A percentile compares a stretch with the other conserved stretches of the same genome.
These are phyloP conservation scores for Claviceps humidiphila DNA, from an alignment of 2,329 filamentous ascomycete genomes.

Conservation along the genomic window DNA sequence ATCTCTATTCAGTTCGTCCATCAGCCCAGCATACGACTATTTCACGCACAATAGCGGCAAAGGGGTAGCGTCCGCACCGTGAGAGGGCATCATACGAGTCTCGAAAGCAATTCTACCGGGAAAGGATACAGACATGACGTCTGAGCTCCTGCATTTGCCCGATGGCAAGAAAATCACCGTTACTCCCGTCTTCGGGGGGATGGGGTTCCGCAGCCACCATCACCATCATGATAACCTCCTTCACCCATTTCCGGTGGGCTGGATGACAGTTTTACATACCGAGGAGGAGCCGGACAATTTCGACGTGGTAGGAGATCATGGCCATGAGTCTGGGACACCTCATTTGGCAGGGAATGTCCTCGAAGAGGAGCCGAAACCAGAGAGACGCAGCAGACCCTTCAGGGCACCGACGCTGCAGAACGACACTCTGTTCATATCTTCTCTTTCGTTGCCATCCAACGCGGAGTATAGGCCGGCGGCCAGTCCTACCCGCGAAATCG, in stretches of 20 bases:
- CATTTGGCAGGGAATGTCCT: neutral
- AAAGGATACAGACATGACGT: slow-evolving; percentile 16
- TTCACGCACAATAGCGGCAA: neutral
- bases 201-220: slow-evolving; percentile 78
- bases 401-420: slow-evolving; percentile 59
- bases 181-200: slow-evolving; percentile 77
- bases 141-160: slow-evolving; percentile 54
- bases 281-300: slow-evolving; percentile 34
- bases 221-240: slow-evolving; percentile 56
- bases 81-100: neutral
- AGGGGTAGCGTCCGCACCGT: neutral
- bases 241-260: slow-evolving; percentile 68
- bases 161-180: slow-evolving; percentile 79
- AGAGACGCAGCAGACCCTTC: slow-evolving; percentile 31
- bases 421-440: slow-evolving; percentile 83
- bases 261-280: slow-evolving; percentile 78
- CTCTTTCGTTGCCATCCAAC: slow-evolving; percentile 71
- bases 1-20: too few relatives aligned
- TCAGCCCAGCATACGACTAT: too few relatives aligned
- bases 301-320: slow-evolving; percentile 4
- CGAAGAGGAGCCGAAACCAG: slow-evolving; percentile 13
- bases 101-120: too few relatives aligned
- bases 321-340: neutral
- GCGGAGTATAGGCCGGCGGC: slow-evolving; percentile 66
- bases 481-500: slow-evolving; percentile 78